Percentiles rank a stretch among this genome's conserved stretches.
These are phyloP conservation scores for Trypanosoma boissoni DNA, from an alignment of 208 protist genomes.

Conservation along the genomic window DNA sequence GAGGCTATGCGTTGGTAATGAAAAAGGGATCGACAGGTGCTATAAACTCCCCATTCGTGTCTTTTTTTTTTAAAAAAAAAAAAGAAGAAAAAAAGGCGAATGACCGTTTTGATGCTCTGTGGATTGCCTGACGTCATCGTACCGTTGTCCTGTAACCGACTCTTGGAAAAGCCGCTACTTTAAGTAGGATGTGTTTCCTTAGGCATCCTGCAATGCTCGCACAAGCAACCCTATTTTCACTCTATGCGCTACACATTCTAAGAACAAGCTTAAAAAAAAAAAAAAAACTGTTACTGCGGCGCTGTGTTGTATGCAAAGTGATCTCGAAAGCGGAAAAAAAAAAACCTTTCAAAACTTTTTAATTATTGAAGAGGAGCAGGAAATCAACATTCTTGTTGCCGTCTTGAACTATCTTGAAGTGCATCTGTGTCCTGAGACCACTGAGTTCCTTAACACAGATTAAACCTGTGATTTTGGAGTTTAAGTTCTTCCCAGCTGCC, in stretches of 20 bases:
- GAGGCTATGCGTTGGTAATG: slow-evolving; percentile 56
- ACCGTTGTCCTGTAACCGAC: slow-evolving; percentile 44
- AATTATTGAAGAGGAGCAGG: too few relatives aligned
- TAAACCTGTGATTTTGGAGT: slow-evolving; percentile 60
- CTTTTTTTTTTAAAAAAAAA: too few relatives aligned
- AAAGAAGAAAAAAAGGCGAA: slow-evolving; percentile 4
- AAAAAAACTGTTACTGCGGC: too few relatives aligned
- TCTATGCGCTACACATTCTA: too few relatives aligned
- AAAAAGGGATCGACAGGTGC: slow-evolving; percentile 30
- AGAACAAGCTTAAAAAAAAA: too few relatives aligned
- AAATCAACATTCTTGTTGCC: too few relatives aligned
- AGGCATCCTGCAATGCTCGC: slow-evolving; percentile 47
- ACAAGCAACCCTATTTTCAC: slow-evolving; percentile 19
- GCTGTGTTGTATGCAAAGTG: too few relatives aligned
- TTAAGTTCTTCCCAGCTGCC: slow-evolving; percentile 39
- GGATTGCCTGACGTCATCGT: slow-evolving; percentile 60
- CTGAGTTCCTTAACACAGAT: slow-evolving; percentile 63
- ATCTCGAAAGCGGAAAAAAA: too few relatives aligned
- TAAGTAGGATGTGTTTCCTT: slow-evolving; percentile 35
- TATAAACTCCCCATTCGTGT: slow-evolving; percentile 34
- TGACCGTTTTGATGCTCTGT: slow-evolving; percentile 67
- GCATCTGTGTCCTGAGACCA: slow-evolving; percentile 52
- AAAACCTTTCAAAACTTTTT: too few relatives aligned
- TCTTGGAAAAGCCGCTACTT: slow-evolving; percentile 59
- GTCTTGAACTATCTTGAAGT: too few relatives aligned